Base-by-base conservation (phyloP, 2,329 filamentous ascomycete species). In the Pseudogymnoascus sp. region DNA sequence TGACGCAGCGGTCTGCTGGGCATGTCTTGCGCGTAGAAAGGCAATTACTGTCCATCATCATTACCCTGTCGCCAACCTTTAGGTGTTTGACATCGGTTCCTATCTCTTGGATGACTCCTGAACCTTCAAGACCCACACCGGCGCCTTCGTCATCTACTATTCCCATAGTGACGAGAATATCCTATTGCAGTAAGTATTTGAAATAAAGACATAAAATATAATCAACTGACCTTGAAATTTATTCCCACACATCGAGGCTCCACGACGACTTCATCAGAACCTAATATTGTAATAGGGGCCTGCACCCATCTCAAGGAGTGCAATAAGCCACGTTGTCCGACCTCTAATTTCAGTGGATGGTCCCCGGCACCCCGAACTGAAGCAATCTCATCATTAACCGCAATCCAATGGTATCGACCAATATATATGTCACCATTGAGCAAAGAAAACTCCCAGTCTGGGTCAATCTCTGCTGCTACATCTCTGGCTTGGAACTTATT, bases 141-240 rank as follows among this genome's bases (percentile, higher is more conserved):
- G 80, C 75, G 3, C 77, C 77, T 2, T 69, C 60, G 2, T 65
- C 61, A 19, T 81, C 68, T 2, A n/a, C 49, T 31, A 33, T 29
- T 55, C 23, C 49, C 26, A 33, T 33, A 5, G 26, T 55, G 23
- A 71, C 73, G 37, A 68, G 62, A 29, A 41, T 41, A 41, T 41
- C 39, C 39, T 41, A 41, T 11, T 12, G 19, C 3, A 21, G 16
- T 41, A 21, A 41, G 39, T 21, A 41, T 41, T 21, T 10, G 8
- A 16, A 11, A 10, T 41, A 41, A 41, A 41, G 39, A 2, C 10
- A 41, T 21, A 4, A 21, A 41, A 41, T 41, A 38, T 38, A 38
- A 12, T 12, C 16, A 12, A 21, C 39, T 41, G 8, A 70, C 69
- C 35, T 64, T 65, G 65, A 71, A 70, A 60, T 68, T 68, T 16